Base-by-base conservation (phyloP, 2,329 filamentous ascomycete species). In the Pseudocercospora fuligena region DNA sequence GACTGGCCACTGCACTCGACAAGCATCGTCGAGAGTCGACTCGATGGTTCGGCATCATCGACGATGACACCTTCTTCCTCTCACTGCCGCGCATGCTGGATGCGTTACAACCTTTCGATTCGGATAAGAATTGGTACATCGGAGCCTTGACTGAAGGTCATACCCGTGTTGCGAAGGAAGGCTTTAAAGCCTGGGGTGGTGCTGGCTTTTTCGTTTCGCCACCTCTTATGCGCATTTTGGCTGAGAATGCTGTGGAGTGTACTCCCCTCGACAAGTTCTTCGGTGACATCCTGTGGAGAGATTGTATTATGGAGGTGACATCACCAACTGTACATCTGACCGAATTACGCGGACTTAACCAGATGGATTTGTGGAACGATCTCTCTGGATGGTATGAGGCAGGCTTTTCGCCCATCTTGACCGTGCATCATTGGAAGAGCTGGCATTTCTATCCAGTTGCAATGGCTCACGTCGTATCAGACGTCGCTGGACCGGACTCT, bases 31-130 rank as follows among this genome's bases (percentile, higher is more conserved):
- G 67, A 51, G 23, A 66, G 11, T 60, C 60, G 8, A 75, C 73
- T 1, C 56, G 65, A 56, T 75, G 74, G 74, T 72, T 73, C 51
- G 72, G 70, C 27, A 60, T 75, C 33, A 73, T 75, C 27, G 73
- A 75, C 56, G 74, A 75, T 54, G 74, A 75, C 49, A 75, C 74
- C 1, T 75, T 75, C 66, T 75, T 75, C 51, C 58, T 74, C 16
- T 73, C 72, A 2, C 58, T 75, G 27, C 69, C 70, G 5, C 63
- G 64, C 1, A 64, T 73, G 64, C 23, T 75, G 25, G 54, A 72
- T 16, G 65, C 67, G 2, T 62, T 75, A n/a, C 46, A 47, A 16
- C 66, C 71, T 12, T 73, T 70, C 60, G 67, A 73, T 60, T 63
- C 67, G 12, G 29, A 54, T 9, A 57, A 68, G 61, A 64, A 63